Conservation (phyloP, 164 flowering plant genomes). For the Aristolochia fimbriata region DNA sequence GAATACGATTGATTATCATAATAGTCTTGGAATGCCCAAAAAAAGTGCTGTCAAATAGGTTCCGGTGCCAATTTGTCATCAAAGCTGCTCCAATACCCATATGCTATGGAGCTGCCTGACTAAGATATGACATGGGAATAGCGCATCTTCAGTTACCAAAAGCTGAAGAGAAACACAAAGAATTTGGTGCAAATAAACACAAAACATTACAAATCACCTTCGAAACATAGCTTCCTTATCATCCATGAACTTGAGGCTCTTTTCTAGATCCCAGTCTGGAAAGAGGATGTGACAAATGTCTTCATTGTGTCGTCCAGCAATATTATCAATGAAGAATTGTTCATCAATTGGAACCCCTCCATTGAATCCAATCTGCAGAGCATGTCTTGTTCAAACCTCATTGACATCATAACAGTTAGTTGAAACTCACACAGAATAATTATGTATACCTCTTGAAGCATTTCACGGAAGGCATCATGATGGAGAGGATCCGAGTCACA, state of each 20-base stretch:
- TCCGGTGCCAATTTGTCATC: too few species aligned
- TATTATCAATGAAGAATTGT: constrained; percentile 50
- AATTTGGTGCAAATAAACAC: too few species aligned
- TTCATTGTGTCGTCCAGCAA: constrained; percentile 67
- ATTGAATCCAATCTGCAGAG: constrained; percentile 67
- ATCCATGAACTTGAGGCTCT: constrained; percentile 48
- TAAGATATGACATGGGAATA: too few species aligned
- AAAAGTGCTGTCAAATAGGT: too few species aligned
- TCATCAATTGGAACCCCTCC: constrained; percentile 75
- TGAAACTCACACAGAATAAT: neutral
- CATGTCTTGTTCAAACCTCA: too few species aligned
- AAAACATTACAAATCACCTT: constrained; percentile 28
- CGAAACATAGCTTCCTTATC: constrained; percentile 85
- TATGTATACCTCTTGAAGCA: constrained; percentile 85
- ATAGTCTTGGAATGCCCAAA: too few species aligned
- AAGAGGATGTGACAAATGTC: constrained; percentile 50
- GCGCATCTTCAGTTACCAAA: too few species aligned
- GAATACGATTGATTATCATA: too few species aligned
- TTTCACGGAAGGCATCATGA: constrained; percentile 47
- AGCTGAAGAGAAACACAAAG: too few species aligned
- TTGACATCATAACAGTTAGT: too few species aligned
- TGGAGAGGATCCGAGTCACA: constrained; percentile 97
- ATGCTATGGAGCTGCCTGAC: too few species aligned
- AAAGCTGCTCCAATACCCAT: too few species aligned
- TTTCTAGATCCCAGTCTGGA: constrained; percentile 65